Percentiles rank a stretch among this genome's conserved stretches.
Evolutionary conservation across 345 rosid genomes (phyloP).

Genomic region (Hibiscus syriacus): DNA sequence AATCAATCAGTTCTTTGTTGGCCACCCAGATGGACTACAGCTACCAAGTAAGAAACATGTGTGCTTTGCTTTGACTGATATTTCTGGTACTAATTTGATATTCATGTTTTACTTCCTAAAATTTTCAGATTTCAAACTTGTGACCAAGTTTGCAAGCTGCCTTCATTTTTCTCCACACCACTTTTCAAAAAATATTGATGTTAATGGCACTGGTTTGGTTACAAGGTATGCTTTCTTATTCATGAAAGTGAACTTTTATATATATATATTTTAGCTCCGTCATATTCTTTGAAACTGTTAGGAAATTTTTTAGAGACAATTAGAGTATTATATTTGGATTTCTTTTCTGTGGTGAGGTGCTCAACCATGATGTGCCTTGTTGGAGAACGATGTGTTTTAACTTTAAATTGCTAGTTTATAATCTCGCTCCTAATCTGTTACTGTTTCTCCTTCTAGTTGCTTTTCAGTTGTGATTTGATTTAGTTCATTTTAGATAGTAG

Average conservation of each 20-base stretch:
- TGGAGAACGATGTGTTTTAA: no score
- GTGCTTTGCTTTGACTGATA: background rate
- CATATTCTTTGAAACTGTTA: no score
- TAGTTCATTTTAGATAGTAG: background rate
- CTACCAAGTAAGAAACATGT: slow-evolving; percentile 40
- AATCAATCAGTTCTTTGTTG: slow-evolving; percentile 47
- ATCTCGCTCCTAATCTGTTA: background rate
- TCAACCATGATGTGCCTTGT: no score
- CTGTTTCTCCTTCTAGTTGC: background rate
- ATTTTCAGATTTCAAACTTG: slow-evolving; percentile 46
- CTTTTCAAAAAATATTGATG: slow-evolving; percentile 67
- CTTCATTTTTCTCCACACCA: slow-evolving; percentile 59
- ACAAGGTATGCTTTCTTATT: background rate
- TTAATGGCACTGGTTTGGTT: slow-evolving; percentile 27
- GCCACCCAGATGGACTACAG: slow-evolving; percentile 42
- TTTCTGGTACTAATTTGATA: no score
- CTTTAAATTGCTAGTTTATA: background rate
- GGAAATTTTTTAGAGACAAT: no score
- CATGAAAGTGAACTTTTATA: no score
- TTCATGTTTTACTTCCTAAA: no score
- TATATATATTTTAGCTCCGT: no score
- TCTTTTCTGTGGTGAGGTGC: no score
- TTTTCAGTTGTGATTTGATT: background rate
- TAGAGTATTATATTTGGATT: no score
- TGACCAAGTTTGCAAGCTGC: slow-evolving; percentile 75